These are phyloP conservation scores for Mycena sanguinolenta DNA, from an alignment of 768 basidiomycete genomes.

Conservation along the genomic window DNA sequence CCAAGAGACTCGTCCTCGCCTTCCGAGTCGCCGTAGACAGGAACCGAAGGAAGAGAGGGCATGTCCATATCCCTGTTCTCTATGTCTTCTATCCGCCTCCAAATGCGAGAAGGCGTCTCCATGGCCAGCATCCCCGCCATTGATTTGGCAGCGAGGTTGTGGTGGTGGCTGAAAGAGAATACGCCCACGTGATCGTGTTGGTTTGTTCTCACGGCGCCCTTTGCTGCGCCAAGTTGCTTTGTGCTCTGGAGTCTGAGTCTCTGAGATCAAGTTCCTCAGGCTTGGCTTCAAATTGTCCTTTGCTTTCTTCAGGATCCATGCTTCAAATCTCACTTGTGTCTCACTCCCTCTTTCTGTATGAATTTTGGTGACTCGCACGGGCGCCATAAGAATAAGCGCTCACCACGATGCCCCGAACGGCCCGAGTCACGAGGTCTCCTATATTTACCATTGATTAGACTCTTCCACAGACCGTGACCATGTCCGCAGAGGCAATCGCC, in stretches of 20 bases:
- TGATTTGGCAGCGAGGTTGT: conserved; percentile 4
- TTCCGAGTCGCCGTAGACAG: conserved; percentile 75
- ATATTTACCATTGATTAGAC: background rate
- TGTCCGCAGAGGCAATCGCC: background rate
- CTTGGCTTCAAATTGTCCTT: no score
- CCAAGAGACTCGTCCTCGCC: conserved; percentile 46
- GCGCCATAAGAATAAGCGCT: no score
- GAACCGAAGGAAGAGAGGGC: conserved; percentile 86
- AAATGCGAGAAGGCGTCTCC: conserved; percentile 90
- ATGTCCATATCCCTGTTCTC: conserved; percentile 86
- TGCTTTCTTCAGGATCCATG: no score
- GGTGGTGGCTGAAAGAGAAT: background rate
- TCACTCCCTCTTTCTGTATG: no score
- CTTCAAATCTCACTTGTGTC: no score
- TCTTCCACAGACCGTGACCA: background rate
- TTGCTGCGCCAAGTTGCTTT: no score
- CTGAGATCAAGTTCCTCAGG: no score
- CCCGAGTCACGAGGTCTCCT: background rate
- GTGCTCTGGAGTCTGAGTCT: no score
- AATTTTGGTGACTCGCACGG: no score
- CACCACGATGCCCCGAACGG: no score
- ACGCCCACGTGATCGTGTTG: conserved; percentile 3
- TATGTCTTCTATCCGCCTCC: conserved; percentile 84
- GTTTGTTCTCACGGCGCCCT: background rate
- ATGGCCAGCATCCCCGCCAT: conserved; percentile 69